Percentiles rank a stretch among this genome's conserved stretches.
phyloP scores from a whole-genome alignment of 2,329 filamentous ascomycete genomes.

The Stylonectria norvegica region DNA sequence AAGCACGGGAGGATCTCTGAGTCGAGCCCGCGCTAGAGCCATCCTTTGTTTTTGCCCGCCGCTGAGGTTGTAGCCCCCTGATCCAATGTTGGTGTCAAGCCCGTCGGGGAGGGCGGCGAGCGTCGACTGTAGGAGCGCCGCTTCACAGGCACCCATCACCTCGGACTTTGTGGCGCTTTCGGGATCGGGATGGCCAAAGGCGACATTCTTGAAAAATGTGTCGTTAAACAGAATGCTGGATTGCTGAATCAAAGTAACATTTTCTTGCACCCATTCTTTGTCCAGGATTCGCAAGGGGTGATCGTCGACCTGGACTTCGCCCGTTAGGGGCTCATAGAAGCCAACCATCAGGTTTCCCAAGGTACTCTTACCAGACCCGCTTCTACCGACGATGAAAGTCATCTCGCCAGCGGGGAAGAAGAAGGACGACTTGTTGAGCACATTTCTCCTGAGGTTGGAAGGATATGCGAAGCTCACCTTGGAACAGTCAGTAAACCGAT shows the following conservation, averaged over 20 bases:
- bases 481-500: constrained; percentile 11
- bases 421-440: constrained; percentile 61
- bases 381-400: constrained; percentile 79
- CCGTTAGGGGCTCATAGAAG: constrained; percentile 67
- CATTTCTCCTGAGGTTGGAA: constrained; percentile 56
- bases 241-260: constrained; percentile 81
- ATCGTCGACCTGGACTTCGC: constrained; percentile 67
- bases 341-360: constrained; percentile 74
- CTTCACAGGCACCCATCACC: constrained; percentile 59
- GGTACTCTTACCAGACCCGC: constrained; percentile 91
- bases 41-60: constrained; percentile 83
- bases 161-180: constrained; percentile 49
- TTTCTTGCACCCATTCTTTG: constrained; percentile 68
- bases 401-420: constrained; percentile 69
- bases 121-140: constrained; percentile 66
- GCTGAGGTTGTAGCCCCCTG: constrained; percentile 68
- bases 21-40: constrained; percentile 71
- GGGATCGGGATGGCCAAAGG: constrained; percentile 59
- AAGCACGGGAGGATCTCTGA: constrained; percentile 75
- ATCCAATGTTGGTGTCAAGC: constrained; percentile 67
- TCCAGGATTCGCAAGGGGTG: constrained; percentile 59
- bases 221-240: constrained; percentile 78
- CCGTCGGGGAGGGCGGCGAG: constrained; percentile 65
- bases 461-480: constrained; percentile 84
- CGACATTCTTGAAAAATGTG: constrained; percentile 73